Percentiles rank a stretch among this genome's conserved stretches.
These are phyloP conservation scores for Talaromyces sp. DNA, from an alignment of 2,329 filamentous ascomycete genomes.

Conservation along the genomic window DNA sequence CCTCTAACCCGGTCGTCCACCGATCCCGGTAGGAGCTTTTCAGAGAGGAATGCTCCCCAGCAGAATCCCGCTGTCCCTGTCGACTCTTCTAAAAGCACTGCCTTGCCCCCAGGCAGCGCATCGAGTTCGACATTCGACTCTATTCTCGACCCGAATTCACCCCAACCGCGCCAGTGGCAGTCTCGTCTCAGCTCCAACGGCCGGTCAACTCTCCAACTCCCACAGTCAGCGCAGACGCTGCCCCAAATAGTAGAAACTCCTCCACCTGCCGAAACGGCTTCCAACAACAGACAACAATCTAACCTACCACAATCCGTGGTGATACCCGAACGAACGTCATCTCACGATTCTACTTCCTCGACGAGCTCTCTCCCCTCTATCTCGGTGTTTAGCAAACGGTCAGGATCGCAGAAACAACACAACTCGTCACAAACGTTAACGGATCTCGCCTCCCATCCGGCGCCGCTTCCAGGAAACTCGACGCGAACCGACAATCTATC, in stretches of 20 bases:
- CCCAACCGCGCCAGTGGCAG: constrained; percentile 47
- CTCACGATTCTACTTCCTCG: constrained; percentile 33
- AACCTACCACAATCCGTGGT: constrained; percentile 24
- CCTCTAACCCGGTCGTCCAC: constrained; percentile 31
- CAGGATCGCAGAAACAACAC: constrained; percentile 23
- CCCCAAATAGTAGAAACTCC: constrained; percentile 62
- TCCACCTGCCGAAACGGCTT: constrained; percentile 29
- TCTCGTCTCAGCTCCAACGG: constrained; percentile 54
- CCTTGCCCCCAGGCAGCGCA: constrained; percentile 15
- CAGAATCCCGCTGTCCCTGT: not conserved
- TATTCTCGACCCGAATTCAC: constrained; percentile 25
- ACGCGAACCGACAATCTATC: constrained; percentile 72
- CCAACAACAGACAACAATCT: not conserved
- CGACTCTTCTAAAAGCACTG: constrained; percentile 1
- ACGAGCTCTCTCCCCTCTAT: constrained; percentile 23
- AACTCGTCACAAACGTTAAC: constrained; percentile 50
- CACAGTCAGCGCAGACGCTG: constrained; percentile 43
- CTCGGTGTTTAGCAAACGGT: constrained; percentile 42
- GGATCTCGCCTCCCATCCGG: constrained; percentile 61
- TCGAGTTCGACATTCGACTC: constrained; percentile 23
- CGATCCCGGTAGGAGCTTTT: constrained; percentile 26
- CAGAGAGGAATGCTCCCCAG: constrained; percentile 5
- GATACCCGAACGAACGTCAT: constrained; percentile 50
- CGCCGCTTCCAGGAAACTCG: constrained; percentile 64
- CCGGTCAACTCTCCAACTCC: constrained; percentile 48